A percentile compares a stretch with the other conserved stretches of the same genome.
Evolutionary conservation across 179 eudicot genomes (phyloP).

Genomic region (Spergularia azorica): DNA sequence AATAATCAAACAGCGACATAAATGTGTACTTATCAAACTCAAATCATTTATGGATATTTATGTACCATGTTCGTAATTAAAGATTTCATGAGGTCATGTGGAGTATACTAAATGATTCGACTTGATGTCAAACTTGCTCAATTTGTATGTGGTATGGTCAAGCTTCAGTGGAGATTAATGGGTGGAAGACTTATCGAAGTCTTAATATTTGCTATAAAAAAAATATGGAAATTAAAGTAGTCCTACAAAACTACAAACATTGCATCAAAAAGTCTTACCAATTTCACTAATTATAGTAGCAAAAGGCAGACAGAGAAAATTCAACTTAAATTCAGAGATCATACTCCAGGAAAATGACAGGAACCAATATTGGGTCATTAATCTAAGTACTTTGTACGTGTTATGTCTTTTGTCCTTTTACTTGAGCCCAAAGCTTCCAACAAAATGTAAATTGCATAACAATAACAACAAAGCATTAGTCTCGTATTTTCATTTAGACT

Average conservation of each 20-base stretch:
- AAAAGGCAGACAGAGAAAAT: background rate
- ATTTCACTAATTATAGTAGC: conserved; percentile 12
- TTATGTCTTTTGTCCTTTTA: conserved; percentile 7
- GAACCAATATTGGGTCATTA: background rate
- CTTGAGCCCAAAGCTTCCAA: conserved; percentile 31
- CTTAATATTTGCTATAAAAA: background rate
- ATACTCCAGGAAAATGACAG: conserved; percentile 15
- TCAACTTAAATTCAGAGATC: background rate
- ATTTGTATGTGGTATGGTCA: background rate
- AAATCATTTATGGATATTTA: too few relatives aligned
- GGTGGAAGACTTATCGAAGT: background rate
- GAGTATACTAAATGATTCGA: background rate
- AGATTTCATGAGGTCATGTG: background rate
- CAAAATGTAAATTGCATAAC: background rate
- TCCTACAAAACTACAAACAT: background rate
- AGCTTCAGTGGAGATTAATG: background rate
- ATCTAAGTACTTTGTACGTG: background rate
- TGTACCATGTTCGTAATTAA: background rate
- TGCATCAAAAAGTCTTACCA: conserved; percentile 6
- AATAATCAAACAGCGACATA: too few relatives aligned
- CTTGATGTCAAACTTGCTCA: too few relatives aligned
- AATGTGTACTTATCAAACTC: too few relatives aligned
- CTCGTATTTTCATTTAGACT: too few relatives aligned
- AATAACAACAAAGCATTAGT: too few relatives aligned
- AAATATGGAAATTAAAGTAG: background rate